Conservation (phyloP, 2,329 filamentous ascomycete species). For the Pseudocercospora eumusae region DNA sequence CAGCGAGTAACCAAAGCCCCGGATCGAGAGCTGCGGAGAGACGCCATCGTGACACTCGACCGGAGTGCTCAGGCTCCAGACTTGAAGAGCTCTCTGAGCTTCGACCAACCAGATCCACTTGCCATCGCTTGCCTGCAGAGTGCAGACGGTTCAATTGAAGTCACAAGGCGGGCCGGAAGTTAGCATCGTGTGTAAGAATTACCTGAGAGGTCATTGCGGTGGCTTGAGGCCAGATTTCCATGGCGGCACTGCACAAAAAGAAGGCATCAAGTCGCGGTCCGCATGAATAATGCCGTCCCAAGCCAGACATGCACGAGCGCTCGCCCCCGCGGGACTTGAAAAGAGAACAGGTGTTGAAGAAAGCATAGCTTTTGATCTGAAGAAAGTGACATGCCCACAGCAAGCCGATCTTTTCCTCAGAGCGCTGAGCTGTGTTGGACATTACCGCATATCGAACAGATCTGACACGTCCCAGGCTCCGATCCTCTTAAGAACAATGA, state of each 20-base stretch:
- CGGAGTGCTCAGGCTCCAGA: neutral
- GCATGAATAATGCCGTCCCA: neutral
- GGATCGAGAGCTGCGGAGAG: slow-evolving; percentile 5
- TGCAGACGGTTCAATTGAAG: neutral
- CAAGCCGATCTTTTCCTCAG: neutral
- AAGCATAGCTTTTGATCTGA: neutral
- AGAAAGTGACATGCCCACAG: neutral
- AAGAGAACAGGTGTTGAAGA: neutral
- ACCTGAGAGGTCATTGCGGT: neutral
- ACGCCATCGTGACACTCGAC: slow-evolving; percentile 18
- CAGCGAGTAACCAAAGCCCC: slow-evolving; percentile 11
- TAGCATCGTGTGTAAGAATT: neutral
- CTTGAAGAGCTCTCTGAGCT: slow-evolving; percentile 7
- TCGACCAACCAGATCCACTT: slow-evolving; percentile 4
- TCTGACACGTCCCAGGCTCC: neutral
- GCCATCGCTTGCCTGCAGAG: neutral
- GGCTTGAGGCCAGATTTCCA: neutral
- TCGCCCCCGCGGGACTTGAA: neutral
- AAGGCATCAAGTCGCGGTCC: slow-evolving; percentile 4
- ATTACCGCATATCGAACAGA: neutral
- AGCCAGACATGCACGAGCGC: neutral
- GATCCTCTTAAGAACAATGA: neutral
- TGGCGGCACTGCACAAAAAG: neutral
- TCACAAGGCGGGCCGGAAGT: neutral
- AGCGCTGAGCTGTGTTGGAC: neutral